Conservation (phyloP, 192 early-diverging fungal genomes). For the Funneliformis geosporum region DNA sequence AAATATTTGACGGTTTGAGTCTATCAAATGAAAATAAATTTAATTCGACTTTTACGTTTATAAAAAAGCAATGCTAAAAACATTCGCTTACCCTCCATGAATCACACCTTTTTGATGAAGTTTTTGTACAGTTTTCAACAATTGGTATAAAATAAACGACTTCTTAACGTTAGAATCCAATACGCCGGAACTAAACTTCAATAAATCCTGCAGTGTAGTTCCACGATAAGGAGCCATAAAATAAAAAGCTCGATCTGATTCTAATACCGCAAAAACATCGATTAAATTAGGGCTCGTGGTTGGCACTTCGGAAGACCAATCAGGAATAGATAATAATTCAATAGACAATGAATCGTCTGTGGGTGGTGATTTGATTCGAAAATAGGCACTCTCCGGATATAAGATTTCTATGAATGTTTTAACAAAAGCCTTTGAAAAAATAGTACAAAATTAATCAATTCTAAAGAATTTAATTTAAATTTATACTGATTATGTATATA, state of each 20-base stretch:
- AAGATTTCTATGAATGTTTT: slow-evolving; percentile 30
- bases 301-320: background rate
- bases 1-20: slow-evolving; percentile 53
- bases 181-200: slow-evolving; percentile 60
- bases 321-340: background rate
- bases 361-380: slow-evolving; percentile 7
- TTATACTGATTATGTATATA: background rate
- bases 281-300: slow-evolving; percentile 39
- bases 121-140: slow-evolving; percentile 50
- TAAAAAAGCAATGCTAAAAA: background rate
- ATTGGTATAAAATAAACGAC: slow-evolving; percentile 61
- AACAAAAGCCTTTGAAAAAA: slow-evolving; percentile 25
- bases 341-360: slow-evolving; percentile 33
- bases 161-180: slow-evolving; percentile 61
- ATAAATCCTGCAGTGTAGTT: slow-evolving; percentile 56
- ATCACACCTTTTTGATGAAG: slow-evolving; percentile 58
- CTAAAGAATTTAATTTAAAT: background rate
- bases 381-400: slow-evolving; percentile 32
- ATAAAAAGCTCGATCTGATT: slow-evolving; percentile 53
- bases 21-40: slow-evolving; percentile 21
- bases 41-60: background rate
- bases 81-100: slow-evolving; percentile 49
- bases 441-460: background rate
- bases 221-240: slow-evolving; percentile 54
- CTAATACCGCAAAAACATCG: slow-evolving; percentile 53